Base-by-base conservation (phyloP, 192 early-diverging fungal genomes). In the Backusella psychrophila region DNA sequence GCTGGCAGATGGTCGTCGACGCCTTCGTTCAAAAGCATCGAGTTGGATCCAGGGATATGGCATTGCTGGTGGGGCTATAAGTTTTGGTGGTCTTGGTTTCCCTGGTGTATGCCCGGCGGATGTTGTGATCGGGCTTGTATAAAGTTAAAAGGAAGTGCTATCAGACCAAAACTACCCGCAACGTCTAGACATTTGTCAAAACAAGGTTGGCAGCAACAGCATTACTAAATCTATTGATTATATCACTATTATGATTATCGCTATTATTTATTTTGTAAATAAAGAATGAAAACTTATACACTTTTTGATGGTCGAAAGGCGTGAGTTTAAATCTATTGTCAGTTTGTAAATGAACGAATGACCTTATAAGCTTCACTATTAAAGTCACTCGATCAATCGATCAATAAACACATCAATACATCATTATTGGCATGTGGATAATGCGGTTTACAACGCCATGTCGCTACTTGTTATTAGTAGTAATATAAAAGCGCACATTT, bases 41-140 rank as follows among this genome's bases (percentile, higher is more conserved):
- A 71, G 42, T 12, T 71, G 42, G 70, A 71, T 31, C 39, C 70
- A 26, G 44, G 70, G 6, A 8, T 71, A 1, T 71, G 70, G 70
- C 39, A 71, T 71, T 71, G 70, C 31, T 71, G 70, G 70, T 71
- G 70, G 70, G 70, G 70, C 6, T 71, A 71, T 46, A 49, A 71
- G 17, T 71, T 71, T 33, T 71, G 70, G 70, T 71, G 70, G 70
- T 49, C 70, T 8, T 71, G 70, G 70, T 33, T 71, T 19, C 70
- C 70, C 6, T 71, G 70, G 26, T 71, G 70, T 33, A 71, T 71
- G 70, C 70, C 70, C 17, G 70, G 70, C 15, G 70, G 70, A 17
- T 71, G 44, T n/a, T 71, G 70, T 44, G 70, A 71, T 49, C 46
- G 70, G 41, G 39, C 14, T 7, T 71, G 70, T 31, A 71, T 71